Percentiles rank a stretch among this genome's conserved stretches.
These are phyloP conservation scores for Rusavskia elegans DNA, from an alignment of 495 filamentous ascomycete species.

Conservation along the genomic window DNA sequence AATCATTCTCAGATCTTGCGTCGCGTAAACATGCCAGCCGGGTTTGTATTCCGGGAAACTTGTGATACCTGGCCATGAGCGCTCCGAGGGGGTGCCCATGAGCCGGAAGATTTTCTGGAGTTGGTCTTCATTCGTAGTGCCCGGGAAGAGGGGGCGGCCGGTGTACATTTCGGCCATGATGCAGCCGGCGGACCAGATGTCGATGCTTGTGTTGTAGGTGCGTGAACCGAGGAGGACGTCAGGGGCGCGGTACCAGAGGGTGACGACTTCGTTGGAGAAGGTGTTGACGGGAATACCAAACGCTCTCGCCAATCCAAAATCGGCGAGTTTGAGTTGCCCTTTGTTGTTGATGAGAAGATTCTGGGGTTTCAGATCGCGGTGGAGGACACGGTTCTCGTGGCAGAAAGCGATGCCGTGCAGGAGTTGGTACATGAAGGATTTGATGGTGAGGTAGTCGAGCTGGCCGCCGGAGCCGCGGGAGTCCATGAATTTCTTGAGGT, in stretches of 20 bases:
- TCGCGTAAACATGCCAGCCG: slow-evolving; percentile 88
- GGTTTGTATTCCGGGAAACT: slow-evolving; percentile 88
- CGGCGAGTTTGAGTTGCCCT: slow-evolving; percentile 80
- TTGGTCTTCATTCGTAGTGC: slow-evolving; percentile 93
- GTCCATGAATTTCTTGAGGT: slow-evolving; percentile 99
- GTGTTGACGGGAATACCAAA: slow-evolving; percentile 97
- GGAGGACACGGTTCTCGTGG: slow-evolving; percentile 86
- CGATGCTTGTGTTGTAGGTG: slow-evolving; percentile 94
- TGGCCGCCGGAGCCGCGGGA: slow-evolving; percentile 67
- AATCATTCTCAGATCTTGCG: slow-evolving; percentile 71
- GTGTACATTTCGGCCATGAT: slow-evolving; percentile 99
- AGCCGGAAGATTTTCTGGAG: slow-evolving; percentile 90
- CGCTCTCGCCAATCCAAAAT: slow-evolving; percentile 82
- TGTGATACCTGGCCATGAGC: slow-evolving; percentile 82
- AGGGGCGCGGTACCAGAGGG: slow-evolving; percentile 88
- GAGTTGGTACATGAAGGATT: slow-evolving; percentile 95
- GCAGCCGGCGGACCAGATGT: slow-evolving; percentile 94
- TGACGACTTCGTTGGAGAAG: slow-evolving; percentile 95
- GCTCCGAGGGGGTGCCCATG: slow-evolving; percentile 89
- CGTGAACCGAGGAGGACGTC: slow-evolving; percentile 81
- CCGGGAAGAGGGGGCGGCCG: slow-evolving; percentile 80
- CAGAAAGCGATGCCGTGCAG: slow-evolving; percentile 91
- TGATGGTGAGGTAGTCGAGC: slow-evolving; percentile 72
- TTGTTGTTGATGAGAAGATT: slow-evolving; percentile 91
- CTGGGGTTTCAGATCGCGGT: slow-evolving; percentile 92